These are phyloP conservation scores for Blastocystis sp. DNA, from an alignment of 352 stramenopile genomes.

Conservation along the genomic window DNA sequence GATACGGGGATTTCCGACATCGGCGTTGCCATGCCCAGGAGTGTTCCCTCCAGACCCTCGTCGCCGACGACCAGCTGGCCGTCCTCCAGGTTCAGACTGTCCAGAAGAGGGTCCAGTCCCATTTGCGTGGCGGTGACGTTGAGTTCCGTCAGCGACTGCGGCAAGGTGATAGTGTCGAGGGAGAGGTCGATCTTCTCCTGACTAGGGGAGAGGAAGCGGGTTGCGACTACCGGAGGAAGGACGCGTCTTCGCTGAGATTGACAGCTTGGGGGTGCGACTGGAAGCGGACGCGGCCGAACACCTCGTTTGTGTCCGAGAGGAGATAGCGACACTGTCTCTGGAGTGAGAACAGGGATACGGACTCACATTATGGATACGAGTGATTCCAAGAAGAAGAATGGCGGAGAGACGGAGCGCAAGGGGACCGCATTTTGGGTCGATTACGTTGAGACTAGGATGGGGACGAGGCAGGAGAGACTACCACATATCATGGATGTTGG, in stretches of 20 bases:
- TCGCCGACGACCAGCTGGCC: background rate
- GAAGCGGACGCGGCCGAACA: conserved; percentile 37
- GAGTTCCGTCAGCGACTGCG: background rate
- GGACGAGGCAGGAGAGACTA: background rate
- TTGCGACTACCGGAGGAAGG: background rate
- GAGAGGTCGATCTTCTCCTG: conserved; percentile 18
- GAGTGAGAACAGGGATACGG: background rate
- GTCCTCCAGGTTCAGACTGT: conserved; percentile 14
- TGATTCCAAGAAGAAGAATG: conserved; percentile 28
- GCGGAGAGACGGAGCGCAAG: conserved; percentile 15
- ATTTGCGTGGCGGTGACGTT: conserved; percentile 33
- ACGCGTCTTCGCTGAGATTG: conserved; percentile 34
- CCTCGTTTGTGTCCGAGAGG: conserved; percentile 43
- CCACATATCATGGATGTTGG: conserved; percentile 53
- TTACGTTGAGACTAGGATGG: conserved; percentile 38
- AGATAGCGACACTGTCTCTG: conserved; percentile 40
- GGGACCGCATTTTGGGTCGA: conserved; percentile 42
- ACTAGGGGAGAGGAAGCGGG: background rate
- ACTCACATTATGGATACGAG: conserved; percentile 34
- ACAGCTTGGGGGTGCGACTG: conserved; percentile 42
- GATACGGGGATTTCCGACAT: conserved; percentile 45
- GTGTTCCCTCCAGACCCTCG: conserved; percentile 13
- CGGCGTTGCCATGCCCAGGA: conserved; percentile 25
- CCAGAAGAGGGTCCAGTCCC: conserved; percentile 22
- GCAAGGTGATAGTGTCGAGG: background rate